phyloP scores from a whole-genome alignment of 257 asterid species.

The Cinchona pubescens region DNA sequence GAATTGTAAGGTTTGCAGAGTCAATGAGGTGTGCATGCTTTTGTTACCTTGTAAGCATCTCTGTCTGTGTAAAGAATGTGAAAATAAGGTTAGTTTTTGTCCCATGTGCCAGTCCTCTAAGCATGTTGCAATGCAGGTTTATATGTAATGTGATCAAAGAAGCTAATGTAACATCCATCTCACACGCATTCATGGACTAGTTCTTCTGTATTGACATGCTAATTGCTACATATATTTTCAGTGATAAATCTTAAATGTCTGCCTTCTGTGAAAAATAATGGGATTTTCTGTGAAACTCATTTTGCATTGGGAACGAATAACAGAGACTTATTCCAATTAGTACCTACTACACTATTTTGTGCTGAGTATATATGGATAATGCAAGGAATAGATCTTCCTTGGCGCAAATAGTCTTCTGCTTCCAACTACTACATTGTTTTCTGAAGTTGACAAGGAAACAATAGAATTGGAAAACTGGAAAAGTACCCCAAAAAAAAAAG shows the following conservation, averaged over 20 bases:
- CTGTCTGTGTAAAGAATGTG: conserved; percentile 91
- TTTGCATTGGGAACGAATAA: no score
- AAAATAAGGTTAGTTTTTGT: conserved; percentile 62
- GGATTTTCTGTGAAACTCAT: no score
- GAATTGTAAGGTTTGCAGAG: conserved; percentile 85
- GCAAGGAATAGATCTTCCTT: no score
- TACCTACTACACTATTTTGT: no score
- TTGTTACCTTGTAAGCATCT: conserved; percentile 95
- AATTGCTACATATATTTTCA: not conserved
- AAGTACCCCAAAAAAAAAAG: no score
- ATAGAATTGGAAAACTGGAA: no score
- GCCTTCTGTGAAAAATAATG: no score
- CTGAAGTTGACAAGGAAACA: no score
- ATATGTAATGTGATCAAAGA: conserved; percentile 43
- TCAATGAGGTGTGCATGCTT: conserved; percentile 74
- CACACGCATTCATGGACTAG: conserved; percentile 19
- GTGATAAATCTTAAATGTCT: conserved; percentile 12
- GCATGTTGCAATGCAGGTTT: conserved; percentile 85
- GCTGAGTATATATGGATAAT: no score
- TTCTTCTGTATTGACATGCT: conserved; percentile 16
- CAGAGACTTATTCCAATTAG: no score
- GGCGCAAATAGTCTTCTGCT: no score
- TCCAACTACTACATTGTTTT: no score
- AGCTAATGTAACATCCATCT: conserved; percentile 28
- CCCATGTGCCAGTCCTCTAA: conserved; percentile 83